Base-by-base conservation (phyloP, 805 yeast species). In the Candida nanaspora region DNA sequence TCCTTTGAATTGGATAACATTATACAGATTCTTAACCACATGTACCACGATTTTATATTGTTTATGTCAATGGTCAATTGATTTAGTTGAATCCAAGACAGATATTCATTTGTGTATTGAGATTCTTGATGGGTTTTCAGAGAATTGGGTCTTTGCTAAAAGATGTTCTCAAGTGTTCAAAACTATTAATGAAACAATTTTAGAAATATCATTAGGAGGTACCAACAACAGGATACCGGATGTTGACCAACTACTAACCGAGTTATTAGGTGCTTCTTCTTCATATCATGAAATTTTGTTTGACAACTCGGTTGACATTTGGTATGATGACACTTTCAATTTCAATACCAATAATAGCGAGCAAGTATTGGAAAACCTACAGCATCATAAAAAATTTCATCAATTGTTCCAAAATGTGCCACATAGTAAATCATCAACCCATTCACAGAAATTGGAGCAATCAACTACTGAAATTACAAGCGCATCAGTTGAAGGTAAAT, bases 1-100 rank as follows among this genome's bases (percentile, higher is more conserved):
- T 26, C 78, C 78, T 0, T 51, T 69, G 43, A 72, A 69, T 42
- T 74, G 79, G 79, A 66, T 70, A 18, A 69, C 76, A 1, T 49
- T 70, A 9, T 67, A 69, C 46, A 59, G 74, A 39, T 66, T 74
- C 21, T 44, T 74, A 25, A 66, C 71, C 14, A 63, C 64, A n/a
- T 70, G 76, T 51, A 65, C 74, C 18, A 67, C 73, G 1, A 58
- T 73, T 16, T 48, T 73, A 2, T 69, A 64, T 47, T 72, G 78
- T 47, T 45, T 74, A 16, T 67, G 73, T 38, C 69, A 66, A 35
- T 66, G 72, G 65, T 58, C 68, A 29, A 65, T 72, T 26, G 75
- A 74, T 49, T 50, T 72, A 18, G 53, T 62, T 14, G 74, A 66
- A 42, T 61, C 73, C 23, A 68, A 70, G 44, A 63, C 68, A 4